These are phyloP conservation scores for Pythium chondricola DNA, from an alignment of 352 stramenopile genomes.

Conservation along the genomic window DNA sequence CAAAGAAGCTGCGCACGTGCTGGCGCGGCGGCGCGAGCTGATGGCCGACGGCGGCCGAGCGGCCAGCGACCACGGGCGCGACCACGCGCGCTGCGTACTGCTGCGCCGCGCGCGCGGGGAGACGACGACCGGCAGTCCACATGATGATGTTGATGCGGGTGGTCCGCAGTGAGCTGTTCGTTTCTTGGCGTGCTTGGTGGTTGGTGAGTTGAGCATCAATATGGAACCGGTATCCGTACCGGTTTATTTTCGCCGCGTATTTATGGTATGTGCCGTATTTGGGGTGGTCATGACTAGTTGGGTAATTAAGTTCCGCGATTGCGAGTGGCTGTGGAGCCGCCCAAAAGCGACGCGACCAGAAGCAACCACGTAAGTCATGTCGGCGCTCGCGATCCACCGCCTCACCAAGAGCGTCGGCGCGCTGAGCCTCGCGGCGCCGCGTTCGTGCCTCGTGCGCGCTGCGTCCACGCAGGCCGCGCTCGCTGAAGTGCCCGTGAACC, in stretches of 20 bases:
- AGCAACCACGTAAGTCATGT: conserved; percentile 3
- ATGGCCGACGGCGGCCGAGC: conserved; percentile 7
- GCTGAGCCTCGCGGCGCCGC: conserved; percentile 42
- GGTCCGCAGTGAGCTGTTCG: neutral
- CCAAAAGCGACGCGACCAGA: neutral
- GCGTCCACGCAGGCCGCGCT: conserved; percentile 28
- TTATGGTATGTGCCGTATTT: too few species aligned
- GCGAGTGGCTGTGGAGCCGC: conserved; percentile 7
- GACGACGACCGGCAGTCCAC: conserved; percentile 18
- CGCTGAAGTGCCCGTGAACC: conserved; percentile 41
- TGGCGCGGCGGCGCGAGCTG: neutral
- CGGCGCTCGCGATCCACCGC: conserved; percentile 41
- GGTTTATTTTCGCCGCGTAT: too few species aligned
- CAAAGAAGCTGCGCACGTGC: conserved; percentile 53
- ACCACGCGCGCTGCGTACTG: neutral
- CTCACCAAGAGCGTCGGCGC: conserved; percentile 50
- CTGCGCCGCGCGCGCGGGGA: conserved; percentile 12
- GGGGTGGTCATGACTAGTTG: conserved; percentile 3
- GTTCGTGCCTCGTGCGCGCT: conserved; percentile 27
- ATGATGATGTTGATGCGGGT: conserved; percentile 11
- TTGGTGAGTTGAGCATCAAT: too few species aligned
- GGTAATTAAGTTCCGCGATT: conserved; percentile 9
- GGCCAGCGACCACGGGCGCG: conserved; percentile 10
- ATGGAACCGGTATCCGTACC: conserved; percentile 16
- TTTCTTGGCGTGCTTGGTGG: neutral